phyloP scores from a whole-genome alignment of 441 rosid genomes.

The Lagerstroemia fauriei region DNA sequence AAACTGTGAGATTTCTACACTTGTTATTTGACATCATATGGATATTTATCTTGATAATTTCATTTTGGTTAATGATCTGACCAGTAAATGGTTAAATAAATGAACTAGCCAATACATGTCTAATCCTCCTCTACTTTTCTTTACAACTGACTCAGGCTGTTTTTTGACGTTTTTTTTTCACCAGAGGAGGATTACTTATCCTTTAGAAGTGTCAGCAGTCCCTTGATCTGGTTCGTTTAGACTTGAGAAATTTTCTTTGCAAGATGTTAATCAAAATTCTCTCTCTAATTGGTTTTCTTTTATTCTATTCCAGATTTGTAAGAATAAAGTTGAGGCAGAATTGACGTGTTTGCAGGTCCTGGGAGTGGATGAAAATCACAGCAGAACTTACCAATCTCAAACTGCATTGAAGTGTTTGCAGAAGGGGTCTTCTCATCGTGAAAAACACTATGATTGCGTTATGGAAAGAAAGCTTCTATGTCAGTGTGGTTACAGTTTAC shows the following conservation, averaged over 20 bases:
- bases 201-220: conserved; percentile 63
- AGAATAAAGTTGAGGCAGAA: conserved; percentile 92
- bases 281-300: conserved; percentile 24
- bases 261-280: neutral
- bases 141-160: conserved; percentile 64
- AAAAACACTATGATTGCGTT: too few species aligned
- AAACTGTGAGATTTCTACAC: conserved; percentile 65
- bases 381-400: too few species aligned
- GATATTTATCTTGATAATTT: neutral
- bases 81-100: neutral
- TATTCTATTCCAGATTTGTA: conserved; percentile 59
- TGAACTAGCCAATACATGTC: neutral
- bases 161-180: conserved; percentile 70
- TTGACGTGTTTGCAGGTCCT: too few species aligned
- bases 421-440: too few species aligned
- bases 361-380: too few species aligned
- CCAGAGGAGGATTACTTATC: conserved; percentile 89
- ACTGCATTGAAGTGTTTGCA: too few species aligned
- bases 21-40: conserved; percentile 6
- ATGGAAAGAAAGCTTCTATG: too few species aligned
- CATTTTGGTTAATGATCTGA: neutral
- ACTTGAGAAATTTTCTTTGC: neutral
- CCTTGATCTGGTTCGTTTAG: conserved; percentile 86
- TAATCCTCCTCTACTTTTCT: conserved; percentile 25
- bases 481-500: too few species aligned